Evolutionary conservation across 73 alveolate genomes (phyloP).

Genomic region (Blepharisma japonicum): DNA sequence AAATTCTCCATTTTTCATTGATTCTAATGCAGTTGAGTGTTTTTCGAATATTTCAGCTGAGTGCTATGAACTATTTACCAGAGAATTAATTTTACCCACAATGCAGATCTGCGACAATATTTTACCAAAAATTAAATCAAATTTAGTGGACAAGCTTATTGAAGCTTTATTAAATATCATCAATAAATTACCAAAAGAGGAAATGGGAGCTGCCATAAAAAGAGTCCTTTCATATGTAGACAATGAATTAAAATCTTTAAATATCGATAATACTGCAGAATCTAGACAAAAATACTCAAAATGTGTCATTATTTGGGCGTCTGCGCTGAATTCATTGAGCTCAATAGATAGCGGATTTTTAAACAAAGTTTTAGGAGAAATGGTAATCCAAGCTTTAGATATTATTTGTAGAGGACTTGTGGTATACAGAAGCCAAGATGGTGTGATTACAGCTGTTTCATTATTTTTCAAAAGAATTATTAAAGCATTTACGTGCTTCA

Average conservation of each 20-base stretch:
- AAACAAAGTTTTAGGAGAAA: background rate
- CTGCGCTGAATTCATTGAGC: background rate
- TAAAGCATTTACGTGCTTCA: background rate
- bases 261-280: background rate
- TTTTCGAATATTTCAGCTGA: background rate
- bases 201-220: background rate
- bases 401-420: background rate
- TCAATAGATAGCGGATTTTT: background rate
- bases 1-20: slow-evolving; percentile 9
- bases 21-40: slow-evolving; percentile 19
- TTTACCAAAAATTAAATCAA: background rate
- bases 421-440: background rate
- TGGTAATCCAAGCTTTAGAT: background rate
- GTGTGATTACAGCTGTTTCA: background rate
- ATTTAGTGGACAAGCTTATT: background rate
- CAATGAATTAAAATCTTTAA: background rate
- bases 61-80: background rate
- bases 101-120: background rate
- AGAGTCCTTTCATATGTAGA: background rate
- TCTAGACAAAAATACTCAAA: background rate
- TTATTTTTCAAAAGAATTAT: background rate
- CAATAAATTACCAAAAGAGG: background rate
- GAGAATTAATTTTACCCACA: background rate
- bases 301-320: background rate
- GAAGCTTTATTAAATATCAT: background rate